A percentile compares a stretch with the other conserved stretches of the same genome.
phyloP scores from a whole-genome alignment of 2,329 filamentous ascomycete genomes.

The Tolypocladium amazonense region DNA sequence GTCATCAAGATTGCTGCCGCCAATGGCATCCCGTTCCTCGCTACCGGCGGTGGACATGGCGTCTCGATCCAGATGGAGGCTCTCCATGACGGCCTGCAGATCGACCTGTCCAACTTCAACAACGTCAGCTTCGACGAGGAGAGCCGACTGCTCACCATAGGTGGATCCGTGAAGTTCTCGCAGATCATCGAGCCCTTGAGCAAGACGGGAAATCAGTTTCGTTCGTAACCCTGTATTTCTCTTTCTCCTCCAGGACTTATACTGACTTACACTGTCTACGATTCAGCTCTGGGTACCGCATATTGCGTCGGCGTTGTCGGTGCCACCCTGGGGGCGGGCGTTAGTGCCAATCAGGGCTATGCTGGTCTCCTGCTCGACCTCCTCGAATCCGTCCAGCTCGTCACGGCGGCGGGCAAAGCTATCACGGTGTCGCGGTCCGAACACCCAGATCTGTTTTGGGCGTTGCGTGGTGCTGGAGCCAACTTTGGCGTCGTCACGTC shows the following conservation, averaged over 20 bases:
- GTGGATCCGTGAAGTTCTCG: neutral
- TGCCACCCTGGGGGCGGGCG: neutral
- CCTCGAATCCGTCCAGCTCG: neutral
- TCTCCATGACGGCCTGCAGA: neutral
- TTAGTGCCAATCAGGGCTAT: neutral
- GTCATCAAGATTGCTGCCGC: neutral
- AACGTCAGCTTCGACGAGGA: neutral
- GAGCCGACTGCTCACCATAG: neutral
- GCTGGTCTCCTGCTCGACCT: neutral
- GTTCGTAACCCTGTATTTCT: neutral
- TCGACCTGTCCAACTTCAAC: neutral
- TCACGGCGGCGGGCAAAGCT: neutral
- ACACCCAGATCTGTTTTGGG: neutral
- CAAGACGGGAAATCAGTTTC: neutral
- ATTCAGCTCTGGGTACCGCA: neutral
- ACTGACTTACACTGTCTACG: neutral
- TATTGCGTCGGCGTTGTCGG: neutral
- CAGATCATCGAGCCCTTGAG: neutral
- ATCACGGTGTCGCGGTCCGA: neutral
- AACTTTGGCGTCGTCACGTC: neutral
- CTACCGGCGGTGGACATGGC: neutral
- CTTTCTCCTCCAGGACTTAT: neutral
- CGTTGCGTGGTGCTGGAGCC: neutral
- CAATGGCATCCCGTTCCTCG: neutral
- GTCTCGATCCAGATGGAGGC: neutral